Percentiles rank a stretch among this genome's conserved stretches.
Evolutionary conservation across 2,329 filamentous ascomycete species (phyloP).

Genomic region (Alternaria ethzedia): DNA sequence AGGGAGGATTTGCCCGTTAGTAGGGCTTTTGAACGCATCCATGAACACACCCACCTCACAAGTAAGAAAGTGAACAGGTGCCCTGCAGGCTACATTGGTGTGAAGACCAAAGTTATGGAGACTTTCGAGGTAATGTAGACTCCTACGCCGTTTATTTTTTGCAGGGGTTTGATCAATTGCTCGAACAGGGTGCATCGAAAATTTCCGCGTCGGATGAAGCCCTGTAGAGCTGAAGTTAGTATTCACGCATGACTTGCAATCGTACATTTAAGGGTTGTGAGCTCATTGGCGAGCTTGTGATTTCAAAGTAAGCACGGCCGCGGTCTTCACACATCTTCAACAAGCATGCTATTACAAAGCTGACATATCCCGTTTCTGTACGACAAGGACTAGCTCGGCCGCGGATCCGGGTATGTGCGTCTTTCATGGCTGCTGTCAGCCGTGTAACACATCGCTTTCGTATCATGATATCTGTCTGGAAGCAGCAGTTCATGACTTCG

Average conservation of each 20-base stretch:
- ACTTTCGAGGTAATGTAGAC: background rate
- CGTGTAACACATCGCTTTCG: background rate
- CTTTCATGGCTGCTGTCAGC: background rate
- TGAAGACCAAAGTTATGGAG: background rate
- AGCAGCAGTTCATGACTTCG: background rate
- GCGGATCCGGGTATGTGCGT: background rate
- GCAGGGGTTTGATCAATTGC: background rate
- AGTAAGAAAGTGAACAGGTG: background rate
- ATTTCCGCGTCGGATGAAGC: background rate
- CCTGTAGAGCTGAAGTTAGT: background rate
- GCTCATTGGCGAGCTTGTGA: background rate
- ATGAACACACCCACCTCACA: background rate
- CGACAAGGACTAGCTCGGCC: background rate
- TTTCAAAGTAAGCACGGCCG: background rate
- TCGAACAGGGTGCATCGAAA: background rate
- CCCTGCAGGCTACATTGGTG: background rate
- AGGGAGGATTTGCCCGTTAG: too few relatives aligned
- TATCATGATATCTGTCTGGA: background rate
- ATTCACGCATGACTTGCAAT: background rate
- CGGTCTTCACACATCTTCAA: background rate
- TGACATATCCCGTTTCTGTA: background rate
- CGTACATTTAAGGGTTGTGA: fast-evolving
- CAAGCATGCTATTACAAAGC: background rate
- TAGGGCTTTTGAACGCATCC: background rate
- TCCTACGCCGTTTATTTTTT: fast-evolving